phyloP scores from a whole-genome alignment of 2,329 filamentous ascomycete genomes.

The Akanthomyces lecanii region DNA sequence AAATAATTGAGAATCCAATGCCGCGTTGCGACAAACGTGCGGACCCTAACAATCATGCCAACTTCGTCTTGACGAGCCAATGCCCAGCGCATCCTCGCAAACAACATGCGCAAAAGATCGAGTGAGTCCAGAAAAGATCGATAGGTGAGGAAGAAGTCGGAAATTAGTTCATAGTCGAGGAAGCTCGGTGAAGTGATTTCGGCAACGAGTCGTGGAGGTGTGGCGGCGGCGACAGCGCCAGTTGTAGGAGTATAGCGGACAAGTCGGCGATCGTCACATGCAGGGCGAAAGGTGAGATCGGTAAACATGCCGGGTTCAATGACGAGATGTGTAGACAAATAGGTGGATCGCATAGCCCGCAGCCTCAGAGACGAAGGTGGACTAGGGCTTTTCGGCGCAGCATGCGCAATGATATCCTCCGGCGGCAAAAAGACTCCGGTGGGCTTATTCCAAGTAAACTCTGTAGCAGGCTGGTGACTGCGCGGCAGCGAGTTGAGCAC shows the following conservation, averaged over 20 bases:
- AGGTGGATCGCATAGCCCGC: conserved; percentile 41
- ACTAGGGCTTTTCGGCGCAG: conserved; percentile 23
- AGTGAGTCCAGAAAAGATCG: conserved; percentile 75
- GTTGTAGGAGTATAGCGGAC: conserved; percentile 73
- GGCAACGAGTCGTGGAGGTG: conserved; percentile 83
- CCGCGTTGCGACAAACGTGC: conserved; percentile 89
- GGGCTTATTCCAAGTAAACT: conserved; percentile 6
- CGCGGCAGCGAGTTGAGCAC: conserved; percentile 37
- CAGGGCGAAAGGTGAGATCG: conserved; percentile 69
- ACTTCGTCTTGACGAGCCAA: conserved; percentile 73
- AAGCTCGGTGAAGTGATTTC: conserved; percentile 96
- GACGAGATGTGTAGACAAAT: conserved; percentile 44
- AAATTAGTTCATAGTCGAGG: conserved; percentile 93
- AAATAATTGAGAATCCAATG: conserved; percentile 99
- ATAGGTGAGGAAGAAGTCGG: conserved; percentile 96
- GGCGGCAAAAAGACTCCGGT: conserved; percentile 24
- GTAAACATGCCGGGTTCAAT: conserved; percentile 80
- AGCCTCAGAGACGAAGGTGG: conserved; percentile 38
- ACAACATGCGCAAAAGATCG: conserved; percentile 76
- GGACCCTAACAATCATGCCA: conserved; percentile 89
- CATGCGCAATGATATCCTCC: conserved; percentile 28
- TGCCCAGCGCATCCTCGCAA: conserved; percentile 84
- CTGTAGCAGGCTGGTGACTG: conserved; percentile 28
- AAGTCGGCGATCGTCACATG: conserved; percentile 71
- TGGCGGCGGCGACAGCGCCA: conserved; percentile 80